phyloP scores from a whole-genome alignment of 2,329 filamentous ascomycete genomes.

The Pyrenophora tritici-repentis region DNA sequence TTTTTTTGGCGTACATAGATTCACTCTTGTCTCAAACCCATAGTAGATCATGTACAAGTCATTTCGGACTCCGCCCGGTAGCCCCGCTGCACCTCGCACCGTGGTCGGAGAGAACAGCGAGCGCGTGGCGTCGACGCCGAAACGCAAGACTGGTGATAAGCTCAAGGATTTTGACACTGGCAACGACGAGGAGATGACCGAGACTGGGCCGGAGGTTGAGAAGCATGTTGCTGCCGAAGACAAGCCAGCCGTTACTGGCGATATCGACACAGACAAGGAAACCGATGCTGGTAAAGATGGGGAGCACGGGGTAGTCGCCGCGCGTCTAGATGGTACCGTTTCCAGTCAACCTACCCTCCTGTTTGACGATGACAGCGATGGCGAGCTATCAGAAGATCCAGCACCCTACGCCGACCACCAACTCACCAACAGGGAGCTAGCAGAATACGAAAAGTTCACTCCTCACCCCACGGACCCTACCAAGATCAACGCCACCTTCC shows the following conservation, averaged over 20 bases:
- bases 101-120: not conserved
- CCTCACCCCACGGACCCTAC: slow-evolving; percentile 1
- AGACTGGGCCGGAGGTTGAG: too few relatives aligned
- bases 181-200: too few relatives aligned
- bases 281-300: too few relatives aligned
- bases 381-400: slow-evolving; percentile 3
- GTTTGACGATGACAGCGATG: not conserved
- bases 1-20: not conserved
- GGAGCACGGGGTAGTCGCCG: too few relatives aligned
- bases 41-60: not conserved
- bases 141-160: not conserved
- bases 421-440: not conserved
- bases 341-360: not conserved
- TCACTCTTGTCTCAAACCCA: not conserved
- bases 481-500: slow-evolving; percentile 1
- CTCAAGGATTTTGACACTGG: not conserved
- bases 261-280: too few relatives aligned
- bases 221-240: too few relatives aligned
- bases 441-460: not conserved
- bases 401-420: not conserved
- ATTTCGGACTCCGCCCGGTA: not conserved
- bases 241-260: too few relatives aligned
- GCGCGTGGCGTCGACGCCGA: not conserved
- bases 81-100: not conserved
- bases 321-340: too few relatives aligned